These are phyloP conservation scores for Capillidium rhysosporum DNA, from an alignment of 371 early-diverging fungal species.

Conservation along the genomic window DNA sequence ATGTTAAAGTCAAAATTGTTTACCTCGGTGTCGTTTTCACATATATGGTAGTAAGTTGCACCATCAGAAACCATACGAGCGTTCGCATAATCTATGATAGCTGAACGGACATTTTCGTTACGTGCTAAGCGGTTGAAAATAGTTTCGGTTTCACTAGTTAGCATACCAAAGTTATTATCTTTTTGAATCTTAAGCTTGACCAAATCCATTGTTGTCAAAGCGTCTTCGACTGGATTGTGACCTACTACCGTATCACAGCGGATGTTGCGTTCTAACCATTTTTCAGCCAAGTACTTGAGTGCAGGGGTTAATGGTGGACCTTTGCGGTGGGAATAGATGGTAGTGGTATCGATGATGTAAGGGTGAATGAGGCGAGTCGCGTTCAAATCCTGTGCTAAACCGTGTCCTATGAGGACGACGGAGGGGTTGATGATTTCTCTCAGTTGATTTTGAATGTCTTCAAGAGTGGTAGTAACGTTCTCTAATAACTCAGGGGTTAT, in stretches of 20 bases:
- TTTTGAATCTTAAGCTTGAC: constrained; percentile 30
- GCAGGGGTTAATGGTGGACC: constrained; percentile 35
- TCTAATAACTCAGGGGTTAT: constrained; percentile 35
- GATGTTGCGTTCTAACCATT: constrained; percentile 30
- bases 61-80: no score
- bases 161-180: constrained; percentile 8
- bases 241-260: constrained; percentile 25
- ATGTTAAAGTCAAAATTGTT: no score
- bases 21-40: no score
- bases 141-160: not conserved
- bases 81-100: no score
- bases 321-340: constrained; percentile 32
- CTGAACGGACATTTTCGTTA: no score
- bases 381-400: constrained; percentile 47
- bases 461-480: constrained; percentile 25
- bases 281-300: constrained; percentile 31
- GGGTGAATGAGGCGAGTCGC: constrained; percentile 38
- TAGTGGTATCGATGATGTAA: constrained; percentile 46
- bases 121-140: not conserved
- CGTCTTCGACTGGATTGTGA: constrained; percentile 66
- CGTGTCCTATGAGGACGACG: constrained; percentile 56
- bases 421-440: constrained; percentile 23
- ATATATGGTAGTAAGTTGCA: no score
- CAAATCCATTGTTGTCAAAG: constrained; percentile 45
- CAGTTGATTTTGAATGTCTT: constrained; percentile 32